Conservation (phyloP, 2,329 filamentous ascomycete species). For the Xenoacremonium recifei region DNA sequence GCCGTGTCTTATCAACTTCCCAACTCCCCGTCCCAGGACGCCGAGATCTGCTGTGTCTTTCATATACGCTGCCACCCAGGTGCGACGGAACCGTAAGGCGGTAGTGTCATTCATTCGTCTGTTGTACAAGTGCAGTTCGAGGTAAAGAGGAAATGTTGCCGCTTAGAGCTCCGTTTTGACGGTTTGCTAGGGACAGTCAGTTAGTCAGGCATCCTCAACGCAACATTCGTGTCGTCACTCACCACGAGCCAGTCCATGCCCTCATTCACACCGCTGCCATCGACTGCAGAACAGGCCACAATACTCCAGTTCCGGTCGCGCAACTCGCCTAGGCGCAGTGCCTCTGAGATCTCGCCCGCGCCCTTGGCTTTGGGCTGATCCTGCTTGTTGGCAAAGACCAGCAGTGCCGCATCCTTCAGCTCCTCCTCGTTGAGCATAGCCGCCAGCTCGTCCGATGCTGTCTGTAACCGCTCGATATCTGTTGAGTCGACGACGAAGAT, state of each 20-base stretch:
- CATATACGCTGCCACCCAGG: constrained; percentile 25
- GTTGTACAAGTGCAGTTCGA: constrained; percentile 29
- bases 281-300: constrained; percentile 93
- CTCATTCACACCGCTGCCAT: constrained; percentile 90
- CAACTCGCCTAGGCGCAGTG: constrained; percentile 82
- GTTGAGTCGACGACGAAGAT: constrained; percentile 99
- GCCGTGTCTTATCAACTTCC: constrained; percentile 5
- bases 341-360: constrained; percentile 94
- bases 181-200: too few relatives aligned
- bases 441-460: constrained; percentile 85
- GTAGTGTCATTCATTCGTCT: constrained; percentile 31
- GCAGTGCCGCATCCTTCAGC: constrained; percentile 82
- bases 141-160: constrained; percentile 16
- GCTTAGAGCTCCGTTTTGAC: too few relatives aligned
- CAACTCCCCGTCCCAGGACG: constrained; percentile 18
- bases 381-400: constrained; percentile 99
- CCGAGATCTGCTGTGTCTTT: constrained; percentile 18
- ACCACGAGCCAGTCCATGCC: constrained; percentile 99
- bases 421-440: constrained; percentile 98
- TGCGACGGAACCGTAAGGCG: constrained; percentile 25
- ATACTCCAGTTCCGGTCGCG: constrained; percentile 99
- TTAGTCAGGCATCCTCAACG: too few relatives aligned
- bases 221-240: too few relatives aligned
- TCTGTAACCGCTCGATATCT: constrained; percentile 92
- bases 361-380: constrained; percentile 97